These are phyloP conservation scores for Oleoguttula mirabilis DNA, from an alignment of 495 filamentous ascomycete genomes.

Conservation along the genomic window DNA sequence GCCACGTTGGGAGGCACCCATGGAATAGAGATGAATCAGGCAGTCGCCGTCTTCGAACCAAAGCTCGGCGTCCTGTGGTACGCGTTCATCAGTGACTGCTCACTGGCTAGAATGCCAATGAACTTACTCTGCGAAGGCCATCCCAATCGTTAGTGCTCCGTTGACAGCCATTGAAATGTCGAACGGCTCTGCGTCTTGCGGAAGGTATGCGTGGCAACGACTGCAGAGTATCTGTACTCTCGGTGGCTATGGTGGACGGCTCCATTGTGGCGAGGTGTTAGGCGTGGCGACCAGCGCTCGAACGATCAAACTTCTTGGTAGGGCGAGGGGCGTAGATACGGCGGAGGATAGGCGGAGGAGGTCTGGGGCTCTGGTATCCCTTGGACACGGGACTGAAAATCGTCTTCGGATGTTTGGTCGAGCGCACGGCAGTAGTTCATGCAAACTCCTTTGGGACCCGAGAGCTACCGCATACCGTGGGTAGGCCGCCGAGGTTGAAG, in stretches of 20 bases:
- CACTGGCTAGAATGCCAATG: not conserved
- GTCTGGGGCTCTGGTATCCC: not conserved
- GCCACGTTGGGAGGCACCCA: slow-evolving; percentile 46
- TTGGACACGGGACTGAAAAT: too few species aligned
- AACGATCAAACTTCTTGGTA: not conserved
- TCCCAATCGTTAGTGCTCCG: slow-evolving; percentile 29
- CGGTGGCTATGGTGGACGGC: not conserved
- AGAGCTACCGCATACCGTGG: not conserved
- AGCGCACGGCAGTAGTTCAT: not conserved
- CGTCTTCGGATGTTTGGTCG: too few species aligned
- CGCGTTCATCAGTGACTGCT: slow-evolving; percentile 1
- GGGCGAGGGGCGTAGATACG: not conserved
- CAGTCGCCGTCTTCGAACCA: slow-evolving; percentile 53
- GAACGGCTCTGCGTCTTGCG: slow-evolving; percentile 9
- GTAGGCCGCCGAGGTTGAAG: not conserved
- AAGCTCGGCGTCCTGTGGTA: slow-evolving; percentile 46
- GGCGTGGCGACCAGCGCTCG: not conserved
- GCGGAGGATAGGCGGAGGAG: not conserved
- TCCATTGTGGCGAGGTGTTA: not conserved
- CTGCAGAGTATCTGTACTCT: not conserved
- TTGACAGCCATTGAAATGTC: slow-evolving; percentile 46
- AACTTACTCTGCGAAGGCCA: slow-evolving; percentile 20
- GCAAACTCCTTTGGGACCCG: not conserved
- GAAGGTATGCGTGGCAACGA: not conserved
- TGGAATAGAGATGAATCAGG: slow-evolving; percentile 46